Evolutionary conservation across 768 basidiomycete genomes (phyloP).

Genomic region (Chiua virens): DNA sequence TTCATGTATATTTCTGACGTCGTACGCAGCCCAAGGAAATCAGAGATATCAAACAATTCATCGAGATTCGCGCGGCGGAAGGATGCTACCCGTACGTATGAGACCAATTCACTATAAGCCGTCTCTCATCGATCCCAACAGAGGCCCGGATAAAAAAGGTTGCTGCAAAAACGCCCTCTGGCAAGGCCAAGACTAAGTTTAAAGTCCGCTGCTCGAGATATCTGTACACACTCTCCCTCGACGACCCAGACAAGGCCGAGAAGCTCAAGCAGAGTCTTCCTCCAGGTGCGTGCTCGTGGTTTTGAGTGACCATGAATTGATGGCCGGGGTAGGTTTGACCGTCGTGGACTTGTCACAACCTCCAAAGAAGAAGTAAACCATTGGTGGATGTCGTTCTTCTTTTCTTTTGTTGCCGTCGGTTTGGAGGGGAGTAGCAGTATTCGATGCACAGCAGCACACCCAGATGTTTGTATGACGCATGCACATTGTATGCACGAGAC

Average conservation of each 20-base stretch:
- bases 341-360: conserved; percentile 64
- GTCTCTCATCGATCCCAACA: conserved; percentile 33
- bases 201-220: conserved; percentile 97
- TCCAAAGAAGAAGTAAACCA: conserved; percentile 69
- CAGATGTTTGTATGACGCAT: conserved; percentile 20
- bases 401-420: neutral
- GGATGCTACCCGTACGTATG: conserved; percentile 88
- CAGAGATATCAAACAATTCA: conserved; percentile 97
- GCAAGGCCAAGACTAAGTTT: conserved; percentile 91
- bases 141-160: conserved; percentile 99
- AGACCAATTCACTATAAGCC: neutral
- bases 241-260: conserved; percentile 98
- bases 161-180: conserved; percentile 60
- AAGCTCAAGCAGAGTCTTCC: conserved; percentile 95
- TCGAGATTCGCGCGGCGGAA: conserved; percentile 95
- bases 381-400: neutral
- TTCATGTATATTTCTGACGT: conserved; percentile 1
- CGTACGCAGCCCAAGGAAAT: conserved; percentile 87
- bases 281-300: conserved; percentile 63
- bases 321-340: conserved; percentile 53
- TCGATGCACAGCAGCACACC: conserved; percentile 2
- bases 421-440: conserved; percentile 2
- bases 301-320: neutral
- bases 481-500: conserved; percentile 16
- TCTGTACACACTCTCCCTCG: conserved; percentile 94